phyloP scores from a whole-genome alignment of 2,329 filamentous ascomycete genomes.

The Pleoardoris graminearum region DNA sequence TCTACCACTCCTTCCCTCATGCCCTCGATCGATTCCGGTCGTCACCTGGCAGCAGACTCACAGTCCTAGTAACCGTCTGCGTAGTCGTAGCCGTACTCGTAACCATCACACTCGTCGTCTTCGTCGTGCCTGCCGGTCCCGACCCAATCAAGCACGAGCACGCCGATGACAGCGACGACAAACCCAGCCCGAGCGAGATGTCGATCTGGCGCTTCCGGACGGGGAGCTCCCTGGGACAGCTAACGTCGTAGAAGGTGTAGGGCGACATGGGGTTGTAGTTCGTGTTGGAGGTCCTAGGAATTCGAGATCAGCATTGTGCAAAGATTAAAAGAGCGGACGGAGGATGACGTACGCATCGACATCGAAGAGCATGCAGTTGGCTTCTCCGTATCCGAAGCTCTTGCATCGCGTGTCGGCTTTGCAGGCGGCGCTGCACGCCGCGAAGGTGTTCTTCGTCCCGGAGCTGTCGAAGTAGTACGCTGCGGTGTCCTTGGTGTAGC shows the following conservation, averaged over 20 bases:
- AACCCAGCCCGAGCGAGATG: constrained; percentile 31
- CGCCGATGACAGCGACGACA: constrained; percentile 26
- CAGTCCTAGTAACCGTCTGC: constrained; percentile 26
- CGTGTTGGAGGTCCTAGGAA: constrained; percentile 30
- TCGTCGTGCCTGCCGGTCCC: constrained; percentile 30
- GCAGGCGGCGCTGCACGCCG: constrained; percentile 35
- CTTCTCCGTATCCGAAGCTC: constrained; percentile 39
- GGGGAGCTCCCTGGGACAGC: constrained; percentile 34
- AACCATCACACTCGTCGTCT: constrained; percentile 24
- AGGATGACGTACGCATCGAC: constrained; percentile 33
- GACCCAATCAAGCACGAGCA: constrained; percentile 38
- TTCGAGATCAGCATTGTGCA: too few species aligned
- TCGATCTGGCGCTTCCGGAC: constrained; percentile 36
- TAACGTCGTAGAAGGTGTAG: constrained; percentile 39
- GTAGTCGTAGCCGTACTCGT: constrained; percentile 23
- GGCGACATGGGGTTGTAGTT: constrained; percentile 40
- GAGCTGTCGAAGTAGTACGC: constrained; percentile 42
- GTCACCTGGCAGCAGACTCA: constrained; percentile 14
- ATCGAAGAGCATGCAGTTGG: constrained; percentile 41
- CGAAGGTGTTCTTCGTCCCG: constrained; percentile 39
- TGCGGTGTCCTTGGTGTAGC: constrained; percentile 34
- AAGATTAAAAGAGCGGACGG: too few species aligned
- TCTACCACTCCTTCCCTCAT: not conserved
- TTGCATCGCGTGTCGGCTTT: constrained; percentile 38
- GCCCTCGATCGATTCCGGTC: not conserved